Conservation (phyloP, 1,139 yeast species). For the Pichia sp. region DNA sequence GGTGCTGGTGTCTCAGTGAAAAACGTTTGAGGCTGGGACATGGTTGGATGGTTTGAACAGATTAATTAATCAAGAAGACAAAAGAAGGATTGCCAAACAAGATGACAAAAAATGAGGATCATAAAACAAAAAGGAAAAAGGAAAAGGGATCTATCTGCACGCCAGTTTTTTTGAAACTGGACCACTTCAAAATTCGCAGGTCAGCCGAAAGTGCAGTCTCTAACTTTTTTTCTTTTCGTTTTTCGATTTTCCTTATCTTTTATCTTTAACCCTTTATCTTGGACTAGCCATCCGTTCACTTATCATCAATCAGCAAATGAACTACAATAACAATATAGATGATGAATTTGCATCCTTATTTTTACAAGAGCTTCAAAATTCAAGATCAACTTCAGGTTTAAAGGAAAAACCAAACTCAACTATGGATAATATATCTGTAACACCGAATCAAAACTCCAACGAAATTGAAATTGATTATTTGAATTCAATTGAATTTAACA, state of each 20-base stretch:
- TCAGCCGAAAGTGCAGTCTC: no score
- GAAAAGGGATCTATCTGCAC: no score
- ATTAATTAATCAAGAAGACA: no score
- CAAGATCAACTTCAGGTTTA: neutral
- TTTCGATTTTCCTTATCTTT: neutral
- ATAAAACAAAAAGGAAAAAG: no score
- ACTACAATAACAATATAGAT: constrained; percentile 9
- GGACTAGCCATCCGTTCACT: neutral
- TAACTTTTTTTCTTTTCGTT: no score
- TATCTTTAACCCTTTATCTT: neutral
- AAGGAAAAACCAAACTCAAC: neutral
- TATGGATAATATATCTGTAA: neutral
- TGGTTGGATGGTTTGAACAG: no score
- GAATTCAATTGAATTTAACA: neutral
- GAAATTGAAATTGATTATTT: constrained; percentile 7
- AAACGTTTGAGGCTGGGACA: no score
- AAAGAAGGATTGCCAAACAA: no score
- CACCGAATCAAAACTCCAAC: neutral
- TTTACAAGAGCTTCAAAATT: constrained; percentile 11
- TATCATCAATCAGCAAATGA: neutral
- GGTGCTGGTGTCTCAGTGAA: no score
- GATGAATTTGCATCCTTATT: constrained; percentile 16
- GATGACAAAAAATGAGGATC: no score
- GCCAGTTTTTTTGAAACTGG: no score
- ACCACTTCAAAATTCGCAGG: no score